A percentile compares a stretch with the other conserved stretches of the same genome.
phyloP scores from a whole-genome alignment of 2,329 filamentous ascomycete genomes.

The Aspergillus arachidicola region DNA sequence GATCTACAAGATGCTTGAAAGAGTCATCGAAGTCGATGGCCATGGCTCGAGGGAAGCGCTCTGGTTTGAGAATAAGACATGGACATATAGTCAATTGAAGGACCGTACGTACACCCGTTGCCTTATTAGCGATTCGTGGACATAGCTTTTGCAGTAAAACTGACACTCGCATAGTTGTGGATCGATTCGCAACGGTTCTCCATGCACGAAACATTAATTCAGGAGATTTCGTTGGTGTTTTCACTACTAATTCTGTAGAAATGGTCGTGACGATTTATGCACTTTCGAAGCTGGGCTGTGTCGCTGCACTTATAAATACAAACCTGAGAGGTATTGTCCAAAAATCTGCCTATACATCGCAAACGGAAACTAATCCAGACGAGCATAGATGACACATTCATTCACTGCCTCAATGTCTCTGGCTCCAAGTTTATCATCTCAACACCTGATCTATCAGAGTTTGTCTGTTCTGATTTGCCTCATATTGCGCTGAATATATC shows the following conservation, averaged over 20 bases:
- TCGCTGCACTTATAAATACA: conserved; percentile 51
- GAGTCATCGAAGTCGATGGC: conserved; percentile 43
- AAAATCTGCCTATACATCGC: neutral
- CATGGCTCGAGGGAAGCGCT: conserved; percentile 44
- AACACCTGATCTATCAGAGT: conserved; percentile 46
- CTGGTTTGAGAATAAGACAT: conserved; percentile 53
- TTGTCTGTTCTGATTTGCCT: conserved; percentile 36
- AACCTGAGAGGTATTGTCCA: conserved; percentile 46
- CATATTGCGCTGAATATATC: conserved; percentile 43
- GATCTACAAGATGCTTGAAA: conserved; percentile 47
- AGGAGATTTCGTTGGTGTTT: conserved; percentile 50
- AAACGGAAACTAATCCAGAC: neutral
- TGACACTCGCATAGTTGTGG: conserved; percentile 38
- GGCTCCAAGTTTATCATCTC: conserved; percentile 45
- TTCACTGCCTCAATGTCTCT: conserved; percentile 49
- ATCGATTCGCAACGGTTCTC: conserved; percentile 48
- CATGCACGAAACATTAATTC: conserved; percentile 38
- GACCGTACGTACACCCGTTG: conserved; percentile 35
- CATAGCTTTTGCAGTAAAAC: conserved; percentile 7
- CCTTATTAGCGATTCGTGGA: neutral
- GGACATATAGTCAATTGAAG: conserved; percentile 51
- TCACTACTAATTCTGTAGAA: conserved; percentile 53
- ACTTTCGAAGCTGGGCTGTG: conserved; percentile 50
- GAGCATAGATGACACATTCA: conserved; percentile 46
- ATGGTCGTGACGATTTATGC: conserved; percentile 50